Evolutionary conservation across 2,329 filamentous ascomycete species (phyloP), one percentile per base, ranked within the genome.

Genomic region (Hypoxylon sp.): DNA sequence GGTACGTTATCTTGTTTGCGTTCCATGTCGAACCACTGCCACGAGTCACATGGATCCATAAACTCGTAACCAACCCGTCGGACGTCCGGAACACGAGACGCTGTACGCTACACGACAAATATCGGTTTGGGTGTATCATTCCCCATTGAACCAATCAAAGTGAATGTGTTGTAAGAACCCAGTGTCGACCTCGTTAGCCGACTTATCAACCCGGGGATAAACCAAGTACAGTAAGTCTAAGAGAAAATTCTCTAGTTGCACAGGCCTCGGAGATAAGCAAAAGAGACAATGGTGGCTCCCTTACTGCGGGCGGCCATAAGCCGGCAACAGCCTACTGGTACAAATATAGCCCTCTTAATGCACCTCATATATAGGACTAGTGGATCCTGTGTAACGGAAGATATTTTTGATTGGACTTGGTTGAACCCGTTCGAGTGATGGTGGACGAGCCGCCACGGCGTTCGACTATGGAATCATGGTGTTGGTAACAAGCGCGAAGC

Each of bases 81-180:
- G 58, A 66, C 21, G 46, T 66, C 63, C 63, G 63, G 55, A 63
- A 63, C 36, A 59, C 63, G 63, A 67, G 63, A 62, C n/a, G 63
- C 21, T 55, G 53, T 63, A 46, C 45, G 17, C 28, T 45, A 23
- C 38, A 19, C 23, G 34, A 57, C n/a, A 21, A 17, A 43, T 5
- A 23, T 43, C 11, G 32, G 11, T 50, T 50, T 19, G 21, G 45
- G 13, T 19, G 13, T 50, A 51, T 36, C 19, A 23, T 62, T 43
- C 30, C 51, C 32, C 5, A n/a, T 46, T 11, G 21, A 23, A 41
- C 59, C 50, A 49, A 61, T 55, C 21, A 55, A n/a, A 30, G n/a
- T 13, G 43, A 17, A n/a, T 11, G 28, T 10, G 32, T 55, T 49
- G 50, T 61, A 30, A 61, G 32, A 55, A 55, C 41, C 11, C 30